phyloP scores from a whole-genome alignment of 1,284 basidiomycete species.

The Rhizopogon parksii region DNA sequence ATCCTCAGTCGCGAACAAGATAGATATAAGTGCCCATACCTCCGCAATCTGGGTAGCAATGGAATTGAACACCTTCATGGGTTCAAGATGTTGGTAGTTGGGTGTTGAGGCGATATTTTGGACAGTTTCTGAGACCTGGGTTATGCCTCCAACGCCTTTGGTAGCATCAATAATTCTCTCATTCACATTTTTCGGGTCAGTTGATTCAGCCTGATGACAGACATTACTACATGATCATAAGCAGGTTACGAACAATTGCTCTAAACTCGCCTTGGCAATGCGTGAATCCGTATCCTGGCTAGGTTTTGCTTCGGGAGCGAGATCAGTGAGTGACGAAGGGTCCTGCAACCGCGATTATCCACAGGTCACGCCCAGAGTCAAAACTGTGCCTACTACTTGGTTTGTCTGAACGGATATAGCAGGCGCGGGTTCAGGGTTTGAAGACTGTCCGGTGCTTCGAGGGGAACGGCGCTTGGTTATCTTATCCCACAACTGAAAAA shows the following conservation, averaged over 20 bases:
- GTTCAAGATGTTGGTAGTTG: neutral
- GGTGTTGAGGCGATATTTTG: neutral
- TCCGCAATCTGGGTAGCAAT: neutral
- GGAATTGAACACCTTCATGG: neutral
- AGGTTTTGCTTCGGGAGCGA: neutral
- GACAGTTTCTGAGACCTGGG: neutral
- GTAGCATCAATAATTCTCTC: neutral
- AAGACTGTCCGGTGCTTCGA: neutral
- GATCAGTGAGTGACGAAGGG: neutral
- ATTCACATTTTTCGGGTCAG: neutral
- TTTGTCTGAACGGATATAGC: neutral
- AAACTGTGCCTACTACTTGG: neutral
- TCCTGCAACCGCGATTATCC: neutral
- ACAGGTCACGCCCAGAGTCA: neutral
- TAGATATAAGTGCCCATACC: neutral
- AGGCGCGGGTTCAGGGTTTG: neutral
- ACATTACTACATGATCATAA: neutral
- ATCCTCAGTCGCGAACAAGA: neutral
- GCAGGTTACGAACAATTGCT: neutral
- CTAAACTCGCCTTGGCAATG: neutral
- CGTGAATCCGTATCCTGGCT: neutral
- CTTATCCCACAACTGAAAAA: neutral
- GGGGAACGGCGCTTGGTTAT: neutral
- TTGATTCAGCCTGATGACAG: neutral
- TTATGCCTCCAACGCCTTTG: neutral